A percentile compares a stretch with the other conserved stretches of the same genome.
Conservation (phyloP, 257 asterid species). For the Solanum corneliomulleri region DNA sequence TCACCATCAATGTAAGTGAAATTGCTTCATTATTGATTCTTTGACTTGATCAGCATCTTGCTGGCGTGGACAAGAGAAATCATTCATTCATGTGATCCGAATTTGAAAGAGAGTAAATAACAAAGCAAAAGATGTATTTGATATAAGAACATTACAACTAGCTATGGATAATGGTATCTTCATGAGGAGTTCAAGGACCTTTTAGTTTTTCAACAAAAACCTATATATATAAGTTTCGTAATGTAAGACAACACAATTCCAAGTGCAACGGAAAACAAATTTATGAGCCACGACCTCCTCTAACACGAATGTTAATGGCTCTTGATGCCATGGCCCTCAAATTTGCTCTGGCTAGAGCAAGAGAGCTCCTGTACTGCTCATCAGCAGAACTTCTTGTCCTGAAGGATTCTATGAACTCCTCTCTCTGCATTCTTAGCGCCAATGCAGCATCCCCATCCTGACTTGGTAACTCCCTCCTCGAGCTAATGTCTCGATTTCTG, state of each 20-base stretch:
- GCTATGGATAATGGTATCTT: neutral
- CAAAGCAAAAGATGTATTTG: neutral
- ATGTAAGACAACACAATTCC: neutral
- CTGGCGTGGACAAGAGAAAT: neutral
- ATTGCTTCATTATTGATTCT: neutral
- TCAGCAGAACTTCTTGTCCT: constrained; percentile 3
- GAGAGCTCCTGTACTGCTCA: constrained; percentile 19
- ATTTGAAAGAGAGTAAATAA: neutral
- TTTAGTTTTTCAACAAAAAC: neutral
- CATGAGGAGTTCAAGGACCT: neutral
- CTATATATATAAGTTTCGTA: neutral
- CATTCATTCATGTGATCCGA: neutral
- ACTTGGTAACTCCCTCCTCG: constrained; percentile 31
- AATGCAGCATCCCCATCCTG: constrained; percentile 87
- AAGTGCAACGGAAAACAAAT: neutral
- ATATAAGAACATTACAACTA: neutral
- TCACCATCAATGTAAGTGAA: neutral
- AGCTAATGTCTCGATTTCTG: constrained; percentile 4
- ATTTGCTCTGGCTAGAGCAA: constrained; percentile 58
- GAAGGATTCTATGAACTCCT: constrained; percentile 61
- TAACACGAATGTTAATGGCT: constrained; percentile 23
- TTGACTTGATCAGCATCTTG: neutral
- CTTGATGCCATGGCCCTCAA: constrained; percentile 90
- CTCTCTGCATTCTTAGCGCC: constrained; percentile 91
- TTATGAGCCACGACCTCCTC: constrained; percentile 12